phyloP scores from a whole-genome alignment of 2,329 filamentous ascomycete species.

The Botrytis pseudocinerea region DNA sequence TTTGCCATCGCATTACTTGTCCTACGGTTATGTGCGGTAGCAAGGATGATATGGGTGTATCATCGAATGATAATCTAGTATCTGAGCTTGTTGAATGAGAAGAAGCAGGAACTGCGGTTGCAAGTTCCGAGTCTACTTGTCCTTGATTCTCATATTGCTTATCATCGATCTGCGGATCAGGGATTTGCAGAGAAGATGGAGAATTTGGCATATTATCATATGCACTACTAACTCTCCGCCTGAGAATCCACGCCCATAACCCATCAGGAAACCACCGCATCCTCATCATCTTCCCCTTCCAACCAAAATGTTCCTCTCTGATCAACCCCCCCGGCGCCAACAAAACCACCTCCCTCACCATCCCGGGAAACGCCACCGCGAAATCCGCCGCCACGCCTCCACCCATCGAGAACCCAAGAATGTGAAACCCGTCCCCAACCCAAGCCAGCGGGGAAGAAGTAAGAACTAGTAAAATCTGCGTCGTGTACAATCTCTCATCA shows the following conservation, averaged over 20 bases:
- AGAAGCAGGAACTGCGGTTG: background rate
- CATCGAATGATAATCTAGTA: conserved; percentile 27
- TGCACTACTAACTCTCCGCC: conserved; percentile 12
- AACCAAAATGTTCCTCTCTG: conserved; percentile 54
- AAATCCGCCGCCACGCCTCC: conserved; percentile 73
- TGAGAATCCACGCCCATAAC: conserved; percentile 39
- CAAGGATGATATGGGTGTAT: conserved; percentile 27
- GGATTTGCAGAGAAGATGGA: background rate
- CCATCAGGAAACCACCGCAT: conserved; percentile 55
- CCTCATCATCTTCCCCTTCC: conserved; percentile 53
- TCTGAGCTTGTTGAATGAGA: conserved; percentile 13
- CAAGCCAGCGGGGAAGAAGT: conserved; percentile 61
- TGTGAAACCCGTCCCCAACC: conserved; percentile 58
- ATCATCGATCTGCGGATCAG: background rate
- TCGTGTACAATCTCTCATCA: conserved; percentile 63
- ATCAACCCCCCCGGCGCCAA: conserved; percentile 80
- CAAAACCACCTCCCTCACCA: conserved; percentile 70
- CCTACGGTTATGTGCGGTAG: conserved; percentile 32
- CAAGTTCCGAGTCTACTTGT: background rate
- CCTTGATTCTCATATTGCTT: conserved; percentile 28
- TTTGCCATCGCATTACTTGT: conserved; percentile 55
- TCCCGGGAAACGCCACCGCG: conserved; percentile 64
- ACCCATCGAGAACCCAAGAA: conserved; percentile 79
- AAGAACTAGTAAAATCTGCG: conserved; percentile 64
- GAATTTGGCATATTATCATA: background rate